Evolutionary conservation across 169 alveolate species (phyloP).

Genomic region (Plasmodium relictum): DNA sequence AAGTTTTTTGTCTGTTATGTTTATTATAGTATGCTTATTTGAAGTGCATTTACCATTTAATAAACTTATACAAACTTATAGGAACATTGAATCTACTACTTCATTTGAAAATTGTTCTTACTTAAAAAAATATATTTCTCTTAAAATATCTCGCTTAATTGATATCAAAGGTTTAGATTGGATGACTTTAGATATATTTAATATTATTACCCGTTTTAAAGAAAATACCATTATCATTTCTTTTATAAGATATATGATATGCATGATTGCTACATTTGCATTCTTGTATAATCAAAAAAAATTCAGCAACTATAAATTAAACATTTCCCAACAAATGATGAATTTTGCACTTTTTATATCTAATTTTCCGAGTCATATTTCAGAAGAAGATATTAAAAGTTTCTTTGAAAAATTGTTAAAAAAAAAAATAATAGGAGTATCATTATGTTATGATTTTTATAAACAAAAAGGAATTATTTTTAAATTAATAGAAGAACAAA

Average conservation of each 20-base stretch:
- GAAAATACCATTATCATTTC: slow-evolving; percentile 4
- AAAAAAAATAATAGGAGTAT: slow-evolving; percentile 36
- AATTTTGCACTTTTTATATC: slow-evolving; percentile 17
- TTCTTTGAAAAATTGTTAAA: slow-evolving; percentile 39
- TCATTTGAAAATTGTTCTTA: slow-evolving; percentile 40
- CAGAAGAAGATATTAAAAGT: slow-evolving; percentile 8
- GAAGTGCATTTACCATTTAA: slow-evolving; percentile 31
- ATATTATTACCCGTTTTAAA: slow-evolving; percentile 8
- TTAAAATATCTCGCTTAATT: slow-evolving; percentile 24
- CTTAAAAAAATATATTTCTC: slow-evolving; percentile 38
- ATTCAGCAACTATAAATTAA: slow-evolving; percentile 1
- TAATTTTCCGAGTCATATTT: slow-evolving; percentile 11
- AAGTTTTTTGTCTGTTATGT: slow-evolving; percentile 16
- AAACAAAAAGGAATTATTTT: slow-evolving; percentile 4
- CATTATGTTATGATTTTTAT: slow-evolving; percentile 20
- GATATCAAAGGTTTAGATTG: slow-evolving; percentile 34
- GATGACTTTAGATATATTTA: slow-evolving; percentile 39
- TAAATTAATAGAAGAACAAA: slow-evolving; percentile 32
- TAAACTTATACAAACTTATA: slow-evolving; percentile 29
- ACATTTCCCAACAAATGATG: background rate
- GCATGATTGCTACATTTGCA: slow-evolving; percentile 31
- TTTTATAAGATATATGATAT: slow-evolving; percentile 27
- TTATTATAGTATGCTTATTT: slow-evolving; percentile 11
- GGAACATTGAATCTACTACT: slow-evolving; percentile 36
- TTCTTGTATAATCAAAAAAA: slow-evolving; percentile 29